phyloP scores from a whole-genome alignment of 495 filamentous ascomycete species.

The Penicillium malachiteum region DNA sequence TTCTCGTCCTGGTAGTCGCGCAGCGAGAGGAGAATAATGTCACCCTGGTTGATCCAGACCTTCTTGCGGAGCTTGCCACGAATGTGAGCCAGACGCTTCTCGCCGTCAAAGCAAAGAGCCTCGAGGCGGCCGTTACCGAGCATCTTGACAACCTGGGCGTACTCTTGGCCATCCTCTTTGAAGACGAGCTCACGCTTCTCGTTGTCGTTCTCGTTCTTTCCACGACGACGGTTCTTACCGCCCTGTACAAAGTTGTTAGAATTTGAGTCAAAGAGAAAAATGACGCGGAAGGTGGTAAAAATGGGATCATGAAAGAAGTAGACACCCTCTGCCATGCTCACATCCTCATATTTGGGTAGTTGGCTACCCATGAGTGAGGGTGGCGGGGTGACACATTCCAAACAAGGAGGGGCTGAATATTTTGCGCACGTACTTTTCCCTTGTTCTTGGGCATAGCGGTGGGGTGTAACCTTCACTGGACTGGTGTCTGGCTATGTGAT shows the following conservation, averaged over 20 bases:
- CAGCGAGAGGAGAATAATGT: slow-evolving; percentile 95
- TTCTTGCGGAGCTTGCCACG: slow-evolving; percentile 96
- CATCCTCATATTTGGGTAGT: not conserved
- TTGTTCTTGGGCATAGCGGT: slow-evolving; percentile 94
- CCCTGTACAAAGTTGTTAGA: slow-evolving; percentile 59
- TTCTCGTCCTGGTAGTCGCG: slow-evolving; percentile 99
- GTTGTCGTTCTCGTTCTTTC: slow-evolving; percentile 99
- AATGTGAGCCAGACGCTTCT: slow-evolving; percentile 55
- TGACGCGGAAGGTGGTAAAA: not conserved
- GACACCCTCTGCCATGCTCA: not conserved
- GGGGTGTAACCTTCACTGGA: slow-evolving; percentile 26
- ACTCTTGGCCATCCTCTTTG: slow-evolving; percentile 99
- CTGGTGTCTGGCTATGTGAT: slow-evolving; percentile 23
- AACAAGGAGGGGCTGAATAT: slow-evolving; percentile 30
- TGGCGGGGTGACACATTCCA: slow-evolving; percentile 29
- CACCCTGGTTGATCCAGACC: slow-evolving; percentile 98
- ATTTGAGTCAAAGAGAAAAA: slow-evolving; percentile 1
- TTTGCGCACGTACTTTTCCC: slow-evolving; percentile 74
- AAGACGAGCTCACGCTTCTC: slow-evolving; percentile 98
- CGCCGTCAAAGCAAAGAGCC: slow-evolving; percentile 95
- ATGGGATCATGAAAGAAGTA: not conserved
- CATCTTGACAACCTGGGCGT: slow-evolving; percentile 98
- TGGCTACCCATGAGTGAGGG: slow-evolving; percentile 14
- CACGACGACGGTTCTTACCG: slow-evolving; percentile 96
- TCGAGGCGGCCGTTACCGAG: slow-evolving; percentile 96